Base-by-base conservation (phyloP, 306 rosid species). In the Adenanthera pavonina region DNA sequence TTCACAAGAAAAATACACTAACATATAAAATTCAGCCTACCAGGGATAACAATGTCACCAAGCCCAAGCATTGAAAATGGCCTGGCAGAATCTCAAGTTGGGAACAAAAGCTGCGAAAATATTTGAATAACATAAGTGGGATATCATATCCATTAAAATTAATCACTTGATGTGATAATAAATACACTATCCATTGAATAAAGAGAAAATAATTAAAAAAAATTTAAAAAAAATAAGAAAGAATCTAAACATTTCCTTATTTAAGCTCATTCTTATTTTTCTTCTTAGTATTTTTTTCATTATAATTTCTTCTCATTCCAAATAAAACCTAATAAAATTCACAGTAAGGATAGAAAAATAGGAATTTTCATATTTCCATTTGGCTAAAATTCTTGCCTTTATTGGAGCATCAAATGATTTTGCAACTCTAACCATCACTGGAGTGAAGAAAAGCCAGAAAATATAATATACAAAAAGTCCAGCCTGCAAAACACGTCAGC, bases 11-110 rank as follows among this genome's bases (percentile, higher is more conserved):
- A 54, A 54, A 77, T 68, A 68, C 40, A 47, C 35, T 64, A 52
- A 47, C 64, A 52, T 56, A 84, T 69, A 77, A 14, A 54, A 67
- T 59, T 74, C 12, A 85, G 41, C 89, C 85, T 85, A 92, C 97
- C 95, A 13, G 97, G 97, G 79, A 92, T 92, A 48, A 92, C 97
- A 74, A 92, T 92, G 88, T 92, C 97, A 70, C 97, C 95, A 77
- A 92, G 97, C 79, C 97, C 97, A 86, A 92, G 95, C 97, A 92
- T 92, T 2, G 97, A 92, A 83, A 88, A 92, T 73, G 97, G 95
- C 35, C 95, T 85, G 12, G 87, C 76, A 57, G 91, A 51, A 89
- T 92, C 91, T 20, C 89, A 88, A 17, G 93, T 92, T 78, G 95
- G 95, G 85, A 92, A 92, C 86, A 92, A 79, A 77, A 92, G 91